Percentiles rank a stretch among this genome's conserved stretches.
Evolutionary conservation across 257 asterid species (phyloP).

Genomic region (Echium plantagineum): DNA sequence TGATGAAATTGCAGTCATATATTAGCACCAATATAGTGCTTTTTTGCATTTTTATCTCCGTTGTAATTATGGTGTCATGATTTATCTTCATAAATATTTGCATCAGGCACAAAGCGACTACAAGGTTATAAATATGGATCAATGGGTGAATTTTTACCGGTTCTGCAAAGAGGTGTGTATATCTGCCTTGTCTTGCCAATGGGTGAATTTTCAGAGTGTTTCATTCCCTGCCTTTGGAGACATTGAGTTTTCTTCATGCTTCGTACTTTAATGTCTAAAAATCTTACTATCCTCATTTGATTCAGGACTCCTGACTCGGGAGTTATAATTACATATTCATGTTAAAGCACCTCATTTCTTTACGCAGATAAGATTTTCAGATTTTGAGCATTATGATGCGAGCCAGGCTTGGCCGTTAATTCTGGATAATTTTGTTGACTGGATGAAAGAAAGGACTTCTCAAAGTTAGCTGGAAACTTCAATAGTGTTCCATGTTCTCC

Average conservation of each 20-base stretch:
- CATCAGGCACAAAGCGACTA: conserved; percentile 63
- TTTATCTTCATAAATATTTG: no score
- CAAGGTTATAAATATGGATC: conserved; percentile 83
- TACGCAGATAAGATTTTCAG: conserved; percentile 32
- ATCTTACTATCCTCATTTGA: background rate
- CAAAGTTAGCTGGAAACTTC: background rate
- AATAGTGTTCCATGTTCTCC: conserved; percentile 14
- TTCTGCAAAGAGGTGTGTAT: conserved; percentile 69
- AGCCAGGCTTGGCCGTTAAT: conserved; percentile 34
- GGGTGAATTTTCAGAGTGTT: background rate
- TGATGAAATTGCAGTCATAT: no score
- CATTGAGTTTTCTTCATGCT: background rate
- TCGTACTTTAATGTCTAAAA: background rate
- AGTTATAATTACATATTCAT: background rate
- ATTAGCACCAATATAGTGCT: background rate
- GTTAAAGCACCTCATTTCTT: background rate
- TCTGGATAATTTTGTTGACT: conserved; percentile 31
- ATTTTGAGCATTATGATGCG: conserved; percentile 23
- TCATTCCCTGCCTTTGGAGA: background rate
- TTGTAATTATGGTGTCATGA: conserved; percentile 4
- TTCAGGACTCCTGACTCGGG: no score
- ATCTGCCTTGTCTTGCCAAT: background rate
- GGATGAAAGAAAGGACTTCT: conserved; percentile 25
- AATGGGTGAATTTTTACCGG: conserved; percentile 76
- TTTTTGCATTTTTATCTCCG: background rate